Conservation (phyloP, 495 filamentous ascomycete genomes). For the Xeromyces bisporus region DNA sequence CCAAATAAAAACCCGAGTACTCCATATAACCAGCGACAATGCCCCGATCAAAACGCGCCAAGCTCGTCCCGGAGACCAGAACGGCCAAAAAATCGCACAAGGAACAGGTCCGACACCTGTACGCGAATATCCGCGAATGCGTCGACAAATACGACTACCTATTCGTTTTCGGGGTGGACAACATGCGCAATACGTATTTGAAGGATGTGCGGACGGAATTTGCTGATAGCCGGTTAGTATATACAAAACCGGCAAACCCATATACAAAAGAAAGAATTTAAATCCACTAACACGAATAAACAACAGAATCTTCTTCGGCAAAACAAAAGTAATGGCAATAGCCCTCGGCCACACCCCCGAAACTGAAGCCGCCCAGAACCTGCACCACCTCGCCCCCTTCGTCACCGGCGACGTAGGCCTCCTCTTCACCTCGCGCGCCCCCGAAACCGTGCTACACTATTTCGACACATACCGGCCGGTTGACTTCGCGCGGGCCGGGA, state of each 20-base stretch:
- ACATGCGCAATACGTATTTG: slow-evolving; percentile 97
- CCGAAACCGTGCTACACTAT: slow-evolving; percentile 44
- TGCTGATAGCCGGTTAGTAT: slow-evolving; percentile 58
- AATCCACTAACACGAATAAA: slow-evolving; percentile 3
- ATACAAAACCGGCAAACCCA: too few species aligned
- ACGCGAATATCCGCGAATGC: slow-evolving; percentile 71
- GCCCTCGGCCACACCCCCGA: slow-evolving; percentile 63
- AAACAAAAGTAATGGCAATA: slow-evolving; percentile 94
- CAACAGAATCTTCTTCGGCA: slow-evolving; percentile 82
- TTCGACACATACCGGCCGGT: slow-evolving; percentile 48
- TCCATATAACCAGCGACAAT: slow-evolving; percentile 34
- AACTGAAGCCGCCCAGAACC: slow-evolving; percentile 56
- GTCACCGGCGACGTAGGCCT: slow-evolving; percentile 74
- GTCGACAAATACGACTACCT: slow-evolving; percentile 74
- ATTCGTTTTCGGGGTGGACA: slow-evolving; percentile 85
- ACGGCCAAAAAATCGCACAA: slow-evolving; percentile 78
- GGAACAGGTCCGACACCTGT: slow-evolving; percentile 76
- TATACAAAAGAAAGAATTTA: not conserved
- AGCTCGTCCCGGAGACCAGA: slow-evolving; percentile 73
- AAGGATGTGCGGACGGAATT: slow-evolving; percentile 81
- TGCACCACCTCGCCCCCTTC: slow-evolving; percentile 50
- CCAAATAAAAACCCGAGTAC: too few species aligned
- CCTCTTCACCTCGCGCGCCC: slow-evolving; percentile 65
- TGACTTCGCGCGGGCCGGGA: slow-evolving; percentile 84
- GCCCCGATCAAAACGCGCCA: slow-evolving; percentile 91